Base-by-base conservation (phyloP, 1,139 yeast genomes). In the Scheffersomyces parashehatae region DNA sequence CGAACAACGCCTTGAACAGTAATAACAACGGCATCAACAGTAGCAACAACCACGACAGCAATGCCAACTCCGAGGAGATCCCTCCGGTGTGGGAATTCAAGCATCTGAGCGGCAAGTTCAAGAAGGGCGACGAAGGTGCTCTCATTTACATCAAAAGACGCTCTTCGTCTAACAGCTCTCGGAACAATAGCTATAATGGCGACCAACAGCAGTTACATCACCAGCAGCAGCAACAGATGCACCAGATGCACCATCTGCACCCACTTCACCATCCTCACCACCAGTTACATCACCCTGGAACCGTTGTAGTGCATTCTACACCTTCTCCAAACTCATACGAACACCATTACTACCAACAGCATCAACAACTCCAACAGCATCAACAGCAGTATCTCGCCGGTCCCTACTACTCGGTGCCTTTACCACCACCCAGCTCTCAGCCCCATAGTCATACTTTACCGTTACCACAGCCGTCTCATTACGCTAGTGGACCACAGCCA, bases 41-140 rank as follows among this genome's bases (percentile, higher is more conserved):
- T 32, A 30, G 40, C 26, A 30, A 48, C 26, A 51, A 45, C 30
- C 52, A 52, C 34, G 66, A 62, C 38, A 6, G 26, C 26, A 20
- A 5, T 3, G 6, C 16, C 13, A n/a, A 13, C 12, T 31, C 34
- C 9, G 58, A 65, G 40, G 68, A 60, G 43, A 46, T 54, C 32
- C 64, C 65, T 20, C 67, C 73, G 48, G 58, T 78, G 4, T 91
- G 98, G 98, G 96, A 88, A 64, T 91, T 91, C 67, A 84, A 85
- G 51, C 99, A 91, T 59, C 82, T 87, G 37, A 80, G 84, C 34
- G 96, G 95, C 5, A 70, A 75, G 46, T 91, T 91, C 65, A 79
- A 76, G 53, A 83, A 88, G 47, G 90, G 88, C 44, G 93, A 90
- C 58, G 81, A 83, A 46, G 82, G 76, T 37, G 73, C 83, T 9